Base-by-base conservation (phyloP, 371 early-diverging fungal species). In the Mortierella sp. region DNA sequence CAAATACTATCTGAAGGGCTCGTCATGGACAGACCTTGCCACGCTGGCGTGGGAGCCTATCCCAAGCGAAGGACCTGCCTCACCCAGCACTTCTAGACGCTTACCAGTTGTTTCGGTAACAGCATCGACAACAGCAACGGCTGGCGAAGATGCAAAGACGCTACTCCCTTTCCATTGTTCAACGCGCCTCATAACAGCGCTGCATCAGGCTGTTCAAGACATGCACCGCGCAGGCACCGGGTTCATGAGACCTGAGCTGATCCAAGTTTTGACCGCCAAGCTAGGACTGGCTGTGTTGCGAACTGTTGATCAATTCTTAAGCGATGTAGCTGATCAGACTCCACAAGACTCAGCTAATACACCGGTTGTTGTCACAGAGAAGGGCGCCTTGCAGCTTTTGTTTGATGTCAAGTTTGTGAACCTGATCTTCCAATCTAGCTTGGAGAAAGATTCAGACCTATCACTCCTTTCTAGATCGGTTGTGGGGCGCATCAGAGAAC, bases 371-470 rank as follows among this genome's bases (percentile, higher is more conserved):
- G 24, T 87, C n/a, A 77, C 87, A 4, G 89, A 90, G 62, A 86
- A 86, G 45, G 89, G 91, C 0, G 86, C 91, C 1, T 63, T 88
- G 22, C 91, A 91, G 49, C 58, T 89, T 43, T 51, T 88, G 24
- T 89, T 89, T 75, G 91, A 91, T 51, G 73, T 85, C n/a, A 68
- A 86, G 57, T 87, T 88, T 65, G 47, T 89, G 60, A 76, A 71
- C 26, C 30, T 75, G 22, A 60, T 87, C 2, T 83, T 88, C 52
- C 80, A 83, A 5, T 76, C 81, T 16, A 71, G 77, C 12, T n/a
- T 72, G 22, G 68, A 58, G 9, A 66, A 66, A 20, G 73, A 75
- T 16, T 18, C n/a, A 4, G 52, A 68, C 0, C 37, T 83, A 24
- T 43, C 57, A 5, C 49, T 30, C 20, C 37, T 45, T 3, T n/a